phyloP scores from a whole-genome alignment of 345 rosid species.

The Populus simonii region DNA sequence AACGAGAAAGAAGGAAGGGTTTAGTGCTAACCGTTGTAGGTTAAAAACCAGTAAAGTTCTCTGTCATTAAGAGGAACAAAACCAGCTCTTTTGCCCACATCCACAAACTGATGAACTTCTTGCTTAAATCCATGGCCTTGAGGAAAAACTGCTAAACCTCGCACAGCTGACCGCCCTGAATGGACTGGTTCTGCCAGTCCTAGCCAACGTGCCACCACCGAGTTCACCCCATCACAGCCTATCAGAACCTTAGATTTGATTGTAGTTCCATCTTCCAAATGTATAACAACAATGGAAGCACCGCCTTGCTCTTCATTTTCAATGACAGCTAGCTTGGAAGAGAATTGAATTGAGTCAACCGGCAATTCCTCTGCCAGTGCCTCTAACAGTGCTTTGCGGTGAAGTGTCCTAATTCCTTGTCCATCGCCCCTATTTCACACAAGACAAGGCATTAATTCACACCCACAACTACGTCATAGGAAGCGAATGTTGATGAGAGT shows the following conservation, averaged over 20 bases:
- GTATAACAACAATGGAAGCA: slow-evolving; percentile 6
- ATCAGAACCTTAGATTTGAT: slow-evolving; percentile 38
- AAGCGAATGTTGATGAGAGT: too few relatives aligned
- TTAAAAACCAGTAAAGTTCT: slow-evolving; percentile 30
- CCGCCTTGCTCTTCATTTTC: slow-evolving; percentile 13
- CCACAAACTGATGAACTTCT: slow-evolving; percentile 25
- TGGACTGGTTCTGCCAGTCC: slow-evolving; percentile 29
- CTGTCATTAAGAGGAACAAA: slow-evolving; percentile 28
- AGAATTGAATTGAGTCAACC: slow-evolving; percentile 26
- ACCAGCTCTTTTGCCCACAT: slow-evolving; percentile 31
- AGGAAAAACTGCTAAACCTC: slow-evolving; percentile 31
- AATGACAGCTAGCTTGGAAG: slow-evolving; percentile 28
- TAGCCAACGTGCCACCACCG: slow-evolving; percentile 31
- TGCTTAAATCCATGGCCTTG: slow-evolving; percentile 31
- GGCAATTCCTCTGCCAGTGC: slow-evolving; percentile 38
- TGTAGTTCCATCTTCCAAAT: slow-evolving; percentile 32
- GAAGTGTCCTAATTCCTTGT: slow-evolving; percentile 13
- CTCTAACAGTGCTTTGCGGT: slow-evolving; percentile 30
- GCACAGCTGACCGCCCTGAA: slow-evolving; percentile 32
- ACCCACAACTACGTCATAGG: too few relatives aligned
- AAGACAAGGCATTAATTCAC: background rate
- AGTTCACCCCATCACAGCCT: slow-evolving; percentile 47
- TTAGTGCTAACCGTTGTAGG: slow-evolving; percentile 20
- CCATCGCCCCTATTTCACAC: background rate
- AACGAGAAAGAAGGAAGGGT: background rate